Conservation (phyloP, 73 alveolate genomes). For the Tetrahymena thermophila region DNA sequence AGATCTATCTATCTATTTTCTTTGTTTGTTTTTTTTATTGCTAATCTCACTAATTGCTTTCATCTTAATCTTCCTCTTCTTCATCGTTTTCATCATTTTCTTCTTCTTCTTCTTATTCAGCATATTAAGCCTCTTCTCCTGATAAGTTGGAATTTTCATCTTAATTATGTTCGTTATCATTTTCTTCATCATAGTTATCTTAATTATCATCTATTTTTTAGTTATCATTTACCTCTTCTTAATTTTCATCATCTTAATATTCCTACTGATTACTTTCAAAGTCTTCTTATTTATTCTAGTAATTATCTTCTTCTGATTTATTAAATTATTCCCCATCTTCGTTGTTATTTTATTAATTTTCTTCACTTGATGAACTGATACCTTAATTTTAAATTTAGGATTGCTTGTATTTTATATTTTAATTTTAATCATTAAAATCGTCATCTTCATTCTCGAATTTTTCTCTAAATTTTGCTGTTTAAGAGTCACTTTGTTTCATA, state of each 20-base stretch:
- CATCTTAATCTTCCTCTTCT: neutral
- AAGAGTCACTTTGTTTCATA: neutral
- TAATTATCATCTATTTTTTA: neutral
- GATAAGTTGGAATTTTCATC: neutral
- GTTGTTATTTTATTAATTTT: neutral
- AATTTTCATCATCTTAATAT: neutral
- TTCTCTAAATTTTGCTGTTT: neutral
- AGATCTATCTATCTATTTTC: too few relatives aligned
- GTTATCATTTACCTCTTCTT: neutral
- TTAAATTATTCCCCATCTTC: neutral
- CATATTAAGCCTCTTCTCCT: neutral
- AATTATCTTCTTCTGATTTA: neutral
- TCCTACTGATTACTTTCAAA: neutral
- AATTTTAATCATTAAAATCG: neutral
- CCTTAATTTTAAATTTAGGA: neutral
- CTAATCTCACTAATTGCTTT: neutral
- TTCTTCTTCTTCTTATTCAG: neutral
- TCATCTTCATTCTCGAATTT: neutral
- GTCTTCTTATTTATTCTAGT: neutral
- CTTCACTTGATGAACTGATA: neutral
- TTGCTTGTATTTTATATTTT: neutral
- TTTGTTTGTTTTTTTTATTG: too few relatives aligned
- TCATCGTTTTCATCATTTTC: neutral
- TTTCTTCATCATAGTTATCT: neutral
- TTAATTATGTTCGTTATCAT: neutral